Evolutionary conservation across 2,329 filamentous ascomycete genomes (phyloP).

Genomic region (Emergomyces orientalis): DNA sequence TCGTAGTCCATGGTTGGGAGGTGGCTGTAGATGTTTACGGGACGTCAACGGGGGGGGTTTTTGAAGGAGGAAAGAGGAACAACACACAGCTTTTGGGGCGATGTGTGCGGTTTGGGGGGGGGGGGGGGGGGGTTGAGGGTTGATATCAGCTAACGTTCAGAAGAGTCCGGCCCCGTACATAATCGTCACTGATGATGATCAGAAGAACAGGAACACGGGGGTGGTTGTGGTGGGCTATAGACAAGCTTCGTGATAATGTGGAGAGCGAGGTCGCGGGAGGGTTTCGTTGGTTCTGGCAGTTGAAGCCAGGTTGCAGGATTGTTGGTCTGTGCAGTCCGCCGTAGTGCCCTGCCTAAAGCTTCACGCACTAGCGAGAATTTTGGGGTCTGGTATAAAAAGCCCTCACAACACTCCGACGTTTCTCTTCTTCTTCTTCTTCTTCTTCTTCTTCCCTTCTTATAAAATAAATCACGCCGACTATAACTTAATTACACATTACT

Average conservation of each 20-base stretch:
- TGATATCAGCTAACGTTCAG: constrained; percentile 13
- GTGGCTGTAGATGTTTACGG: constrained; percentile 7
- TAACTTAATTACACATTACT: constrained; percentile 47
- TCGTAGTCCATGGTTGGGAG: constrained; percentile 72
- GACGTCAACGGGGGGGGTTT: constrained; percentile 13
- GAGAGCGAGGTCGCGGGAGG: too few relatives aligned
- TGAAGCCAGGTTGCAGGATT: constrained; percentile 41
- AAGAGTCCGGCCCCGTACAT: constrained; percentile 22
- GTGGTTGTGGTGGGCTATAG: constrained; percentile 9
- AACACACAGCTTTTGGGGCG: too few relatives aligned
- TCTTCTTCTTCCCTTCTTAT: constrained; percentile 33
- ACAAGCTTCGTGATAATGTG: constrained; percentile 15
- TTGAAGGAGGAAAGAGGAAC: constrained; percentile 3
- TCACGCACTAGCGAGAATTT: constrained; percentile 14
- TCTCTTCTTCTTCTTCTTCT: constrained; percentile 26
- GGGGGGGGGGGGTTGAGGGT: too few relatives aligned
- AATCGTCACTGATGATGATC: constrained; percentile 25
- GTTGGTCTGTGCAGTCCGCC: constrained; percentile 27
- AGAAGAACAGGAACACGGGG: constrained; percentile 7
- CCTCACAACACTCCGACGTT: constrained; percentile 19
- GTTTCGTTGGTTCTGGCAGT: constrained; percentile 6
- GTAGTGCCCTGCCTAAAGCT: constrained; percentile 19
- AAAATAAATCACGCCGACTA: constrained; percentile 44
- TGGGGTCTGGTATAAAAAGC: constrained; percentile 17
- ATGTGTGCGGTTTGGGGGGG: background rate